These are phyloP conservation scores for Cantharellus cinnabarinus DNA, from an alignment of 768 basidiomycete species.

Conservation along the genomic window DNA sequence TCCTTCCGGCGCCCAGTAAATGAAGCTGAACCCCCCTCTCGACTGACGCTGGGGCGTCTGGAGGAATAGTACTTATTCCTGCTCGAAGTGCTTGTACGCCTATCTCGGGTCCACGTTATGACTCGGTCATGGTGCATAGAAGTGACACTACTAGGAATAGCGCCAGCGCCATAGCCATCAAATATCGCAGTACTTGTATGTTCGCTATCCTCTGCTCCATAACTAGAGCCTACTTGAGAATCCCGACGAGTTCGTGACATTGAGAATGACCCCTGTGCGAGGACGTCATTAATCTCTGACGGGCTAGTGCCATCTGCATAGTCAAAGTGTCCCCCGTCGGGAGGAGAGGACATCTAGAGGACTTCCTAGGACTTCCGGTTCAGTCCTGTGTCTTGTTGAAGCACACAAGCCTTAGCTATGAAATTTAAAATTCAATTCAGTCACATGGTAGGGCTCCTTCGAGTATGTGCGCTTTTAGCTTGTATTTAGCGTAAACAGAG, in stretches of 20 bases:
- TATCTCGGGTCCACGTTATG: slow-evolving; percentile 23
- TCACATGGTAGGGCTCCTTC: no score
- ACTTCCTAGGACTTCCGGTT: no score
- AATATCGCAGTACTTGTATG: slow-evolving; percentile 39
- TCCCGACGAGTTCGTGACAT: slow-evolving; percentile 33
- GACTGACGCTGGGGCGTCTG: slow-evolving; percentile 9
- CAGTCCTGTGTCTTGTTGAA: no score
- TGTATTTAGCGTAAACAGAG: no score
- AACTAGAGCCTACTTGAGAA: slow-evolving; percentile 39
- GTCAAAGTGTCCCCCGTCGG: slow-evolving; percentile 20
- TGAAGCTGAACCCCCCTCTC: slow-evolving; percentile 15
- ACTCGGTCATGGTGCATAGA: slow-evolving; percentile 39
- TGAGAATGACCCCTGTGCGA: slow-evolving; percentile 20
- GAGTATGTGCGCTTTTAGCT: no score
- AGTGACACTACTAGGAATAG: slow-evolving; percentile 60
- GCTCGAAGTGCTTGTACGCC: slow-evolving; percentile 13
- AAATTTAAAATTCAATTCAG: no score
- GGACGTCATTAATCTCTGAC: slow-evolving; percentile 44
- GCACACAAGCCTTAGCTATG: no score
- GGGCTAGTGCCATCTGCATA: slow-evolving; percentile 77
- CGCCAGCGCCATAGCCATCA: slow-evolving; percentile 34
- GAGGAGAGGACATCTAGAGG: not conserved
- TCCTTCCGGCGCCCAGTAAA: not conserved
- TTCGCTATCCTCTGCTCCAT: slow-evolving; percentile 21
- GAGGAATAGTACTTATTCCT: slow-evolving; percentile 13